Percentiles rank a stretch among this genome's conserved stretches.
Evolutionary conservation across 1,139 yeast species (phyloP).

Genomic region (Suhomyces kunorum): DNA sequence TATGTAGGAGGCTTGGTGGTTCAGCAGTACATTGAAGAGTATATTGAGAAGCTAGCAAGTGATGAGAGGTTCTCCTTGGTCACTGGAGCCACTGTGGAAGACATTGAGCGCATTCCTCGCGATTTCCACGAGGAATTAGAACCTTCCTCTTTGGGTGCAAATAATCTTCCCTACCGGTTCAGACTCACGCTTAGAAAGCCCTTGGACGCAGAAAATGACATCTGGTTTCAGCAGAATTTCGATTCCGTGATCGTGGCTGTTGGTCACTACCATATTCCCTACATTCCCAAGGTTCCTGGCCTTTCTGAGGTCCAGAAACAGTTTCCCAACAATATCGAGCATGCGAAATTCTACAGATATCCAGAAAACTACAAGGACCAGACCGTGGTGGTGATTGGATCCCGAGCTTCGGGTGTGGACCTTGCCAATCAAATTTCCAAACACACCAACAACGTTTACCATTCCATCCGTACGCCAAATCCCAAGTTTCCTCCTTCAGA

Average conservation of each 20-base stretch:
- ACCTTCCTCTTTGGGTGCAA: conserved; percentile 2
- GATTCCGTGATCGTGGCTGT: conserved; percentile 55
- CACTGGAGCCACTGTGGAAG: conserved; percentile 40
- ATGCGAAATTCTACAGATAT: conserved; percentile 43
- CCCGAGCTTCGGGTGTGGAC: conserved; percentile 49
- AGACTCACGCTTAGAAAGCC: conserved; percentile 34
- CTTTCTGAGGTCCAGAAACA: conserved; percentile 30
- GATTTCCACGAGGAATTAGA: conserved; percentile 9
- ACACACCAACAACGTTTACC: conserved; percentile 28
- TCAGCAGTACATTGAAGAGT: conserved; percentile 35
- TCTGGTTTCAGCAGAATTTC: conserved; percentile 44
- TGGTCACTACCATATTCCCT: conserved; percentile 58
- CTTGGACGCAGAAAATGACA: conserved; percentile 18
- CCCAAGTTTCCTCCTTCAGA: conserved; percentile 16
- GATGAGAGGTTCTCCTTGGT: conserved; percentile 25
- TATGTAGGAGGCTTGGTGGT: conserved; percentile 33
- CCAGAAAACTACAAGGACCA: conserved; percentile 30
- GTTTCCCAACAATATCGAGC: conserved; percentile 33
- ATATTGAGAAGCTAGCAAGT: conserved; percentile 28
- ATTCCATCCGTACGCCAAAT: conserved; percentile 27
- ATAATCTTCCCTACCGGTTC: conserved; percentile 25
- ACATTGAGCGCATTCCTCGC: conserved; percentile 28
- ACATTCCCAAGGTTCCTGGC: conserved; percentile 48
- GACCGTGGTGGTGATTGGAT: conserved; percentile 42
- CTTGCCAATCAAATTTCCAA: conserved; percentile 31